A percentile compares a stretch with the other conserved stretches of the same genome.
These are phyloP conservation scores for Paramecium tetraurelia DNA, from an alignment of 73 alveolate genomes.

Conservation along the genomic window DNA sequence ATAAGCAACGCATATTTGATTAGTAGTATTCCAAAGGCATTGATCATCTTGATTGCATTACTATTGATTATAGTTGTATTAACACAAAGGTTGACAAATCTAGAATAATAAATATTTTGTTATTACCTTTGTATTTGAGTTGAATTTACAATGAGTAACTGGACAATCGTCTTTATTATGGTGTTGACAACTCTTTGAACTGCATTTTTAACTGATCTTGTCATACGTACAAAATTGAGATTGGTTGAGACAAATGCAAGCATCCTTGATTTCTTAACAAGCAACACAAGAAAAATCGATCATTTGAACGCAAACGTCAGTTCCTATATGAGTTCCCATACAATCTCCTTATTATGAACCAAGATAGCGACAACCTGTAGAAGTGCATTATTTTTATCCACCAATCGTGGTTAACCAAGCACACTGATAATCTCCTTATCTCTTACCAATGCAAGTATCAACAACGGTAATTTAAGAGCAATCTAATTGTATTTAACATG, in stretches of 20 bases:
- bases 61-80: neutral
- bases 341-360: neutral
- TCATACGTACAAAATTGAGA: neutral
- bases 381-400: neutral
- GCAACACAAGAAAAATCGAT: neutral
- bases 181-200: neutral
- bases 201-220: neutral
- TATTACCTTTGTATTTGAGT: neutral
- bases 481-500: neutral
- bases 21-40: neutral
- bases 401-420: neutral
- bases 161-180: neutral
- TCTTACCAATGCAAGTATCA: neutral
- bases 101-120: neutral
- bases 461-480: neutral
- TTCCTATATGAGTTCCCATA: neutral
- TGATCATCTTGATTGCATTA: neutral
- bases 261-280: slow-evolving; percentile 32
- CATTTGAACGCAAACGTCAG: neutral
- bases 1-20: neutral
- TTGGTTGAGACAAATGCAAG: neutral
- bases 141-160: neutral
- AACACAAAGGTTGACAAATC: slow-evolving; percentile 3
- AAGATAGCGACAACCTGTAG: slow-evolving; percentile 1
- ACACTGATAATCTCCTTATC: neutral